Evolutionary conservation across 441 rosid species (phyloP).

Genomic region (Metrosideros polymorpha): DNA sequence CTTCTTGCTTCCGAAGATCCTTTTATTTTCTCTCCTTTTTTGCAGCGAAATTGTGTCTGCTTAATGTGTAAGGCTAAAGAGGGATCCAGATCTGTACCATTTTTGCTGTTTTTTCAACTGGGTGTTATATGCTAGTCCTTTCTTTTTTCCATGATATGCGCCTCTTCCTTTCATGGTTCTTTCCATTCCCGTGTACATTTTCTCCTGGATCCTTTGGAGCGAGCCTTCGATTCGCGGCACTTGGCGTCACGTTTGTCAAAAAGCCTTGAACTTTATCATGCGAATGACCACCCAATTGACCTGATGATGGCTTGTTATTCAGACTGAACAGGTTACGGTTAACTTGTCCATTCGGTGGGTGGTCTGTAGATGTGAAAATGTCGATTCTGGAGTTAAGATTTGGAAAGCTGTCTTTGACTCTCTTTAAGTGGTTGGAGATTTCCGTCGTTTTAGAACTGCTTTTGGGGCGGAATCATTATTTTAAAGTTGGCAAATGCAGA

Average conservation of each 20-base stretch:
- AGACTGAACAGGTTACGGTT: background rate
- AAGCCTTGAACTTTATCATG: background rate
- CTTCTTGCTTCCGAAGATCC: background rate
- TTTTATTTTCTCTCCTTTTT: background rate
- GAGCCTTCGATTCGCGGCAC: background rate
- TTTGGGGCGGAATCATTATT: background rate
- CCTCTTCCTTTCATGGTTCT: background rate
- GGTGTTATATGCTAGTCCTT: slow-evolving; percentile 10
- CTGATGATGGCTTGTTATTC: background rate
- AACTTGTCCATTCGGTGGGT: background rate
- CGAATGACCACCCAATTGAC: background rate
- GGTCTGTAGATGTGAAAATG: background rate
- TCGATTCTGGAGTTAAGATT: background rate
- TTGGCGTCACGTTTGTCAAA: background rate
- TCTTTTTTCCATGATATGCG: background rate
- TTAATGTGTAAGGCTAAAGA: slow-evolving; percentile 1
- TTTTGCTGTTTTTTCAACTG: background rate
- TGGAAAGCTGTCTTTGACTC: background rate
- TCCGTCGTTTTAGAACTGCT: background rate
- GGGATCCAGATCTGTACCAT: slow-evolving; percentile 38
- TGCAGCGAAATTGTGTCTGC: background rate
- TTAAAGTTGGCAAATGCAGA: background rate
- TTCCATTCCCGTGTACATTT: background rate
- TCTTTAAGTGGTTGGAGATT: background rate
- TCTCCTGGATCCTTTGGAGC: background rate